Base-by-base conservation (phyloP, 768 basidiomycete species). In the Atractiella rhizophila region DNA sequence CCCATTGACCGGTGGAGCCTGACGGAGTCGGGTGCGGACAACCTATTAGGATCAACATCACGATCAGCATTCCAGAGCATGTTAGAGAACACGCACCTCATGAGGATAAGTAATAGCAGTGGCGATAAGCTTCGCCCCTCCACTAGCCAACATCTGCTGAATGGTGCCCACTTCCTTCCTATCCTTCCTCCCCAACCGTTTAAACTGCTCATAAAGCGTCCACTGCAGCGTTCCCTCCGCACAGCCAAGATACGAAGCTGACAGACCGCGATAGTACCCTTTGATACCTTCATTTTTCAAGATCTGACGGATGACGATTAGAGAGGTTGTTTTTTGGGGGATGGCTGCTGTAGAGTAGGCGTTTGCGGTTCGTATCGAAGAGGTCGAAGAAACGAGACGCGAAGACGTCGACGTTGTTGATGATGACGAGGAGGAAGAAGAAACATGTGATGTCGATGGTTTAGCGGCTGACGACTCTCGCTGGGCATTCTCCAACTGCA, bases 81-180 rank as follows among this genome's bases (percentile, higher is more conserved):
- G 33, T 11, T 8, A 4, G 21, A 39, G 35, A 5, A 25, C 29
- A 60, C 70, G 42, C 40, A 83, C 88, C 68, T 98, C 88, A 51
- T 98, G 91, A 32, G 91, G 91, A 63, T 98, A 98, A 1, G 91
- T 96, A 51, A 96, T 80, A 28, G 94, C 60, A 51, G 75, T 83
- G 0, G 91, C 91, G 12, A 94, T 71, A 51, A 76, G 74, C 60
- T 98, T 98, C 5, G 91, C 83, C 12, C 74, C 71, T 5, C 86
- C 91, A 0, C 85, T 82, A 37, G 83, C 85, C 1, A 72, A 78
- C 3, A 91, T 62, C 70, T 85, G 78, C 2, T 76, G 74, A 1
- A 66, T 45, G 76, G 80, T 88, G 51, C 78, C 74, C 11, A 56
- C 27, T 21, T 52, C 58, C 3, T 64, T 51, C 4, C 70, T 68